Percentiles rank a stretch among this genome's conserved stretches.
phyloP scores from a whole-genome alignment of 257 asterid genomes.

The Prunella vulgaris region DNA sequence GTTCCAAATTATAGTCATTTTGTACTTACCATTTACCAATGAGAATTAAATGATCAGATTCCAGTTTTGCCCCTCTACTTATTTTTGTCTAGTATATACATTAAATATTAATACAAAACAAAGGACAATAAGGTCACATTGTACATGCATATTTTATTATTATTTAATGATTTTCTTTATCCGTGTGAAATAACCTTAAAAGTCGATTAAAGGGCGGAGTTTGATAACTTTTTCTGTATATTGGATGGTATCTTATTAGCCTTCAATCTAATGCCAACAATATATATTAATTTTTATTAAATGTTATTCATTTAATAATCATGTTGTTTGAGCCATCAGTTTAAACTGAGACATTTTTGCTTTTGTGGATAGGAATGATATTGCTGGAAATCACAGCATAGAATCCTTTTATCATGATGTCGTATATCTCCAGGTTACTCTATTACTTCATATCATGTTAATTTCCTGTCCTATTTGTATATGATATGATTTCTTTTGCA shows the following conservation, averaged over 20 bases:
- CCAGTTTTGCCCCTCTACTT: background rate
- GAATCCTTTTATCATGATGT: slow-evolving; percentile 69
- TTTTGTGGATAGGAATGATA: slow-evolving; percentile 63
- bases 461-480: background rate
- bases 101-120: too few relatives aligned
- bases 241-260: background rate
- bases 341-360: slow-evolving; percentile 14
- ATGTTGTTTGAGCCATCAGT: background rate
- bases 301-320: background rate
- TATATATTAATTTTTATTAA: background rate
- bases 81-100: background rate
- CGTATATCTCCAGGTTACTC: slow-evolving; percentile 74
- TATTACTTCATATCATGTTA: slow-evolving; percentile 22
- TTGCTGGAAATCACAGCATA: slow-evolving; percentile 56
- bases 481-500: background rate
- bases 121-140: background rate
- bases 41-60: background rate
- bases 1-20: too few relatives aligned
- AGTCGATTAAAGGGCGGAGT: background rate
- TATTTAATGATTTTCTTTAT: background rate
- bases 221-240: background rate
- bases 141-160: background rate
- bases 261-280: background rate
- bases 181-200: background rate
- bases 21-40: background rate